A percentile compares a stretch with the other conserved stretches of the same genome.
phyloP scores from a whole-genome alignment of 1,284 basidiomycete genomes.

The Pseudomicrostroma phylloplanum region DNA sequence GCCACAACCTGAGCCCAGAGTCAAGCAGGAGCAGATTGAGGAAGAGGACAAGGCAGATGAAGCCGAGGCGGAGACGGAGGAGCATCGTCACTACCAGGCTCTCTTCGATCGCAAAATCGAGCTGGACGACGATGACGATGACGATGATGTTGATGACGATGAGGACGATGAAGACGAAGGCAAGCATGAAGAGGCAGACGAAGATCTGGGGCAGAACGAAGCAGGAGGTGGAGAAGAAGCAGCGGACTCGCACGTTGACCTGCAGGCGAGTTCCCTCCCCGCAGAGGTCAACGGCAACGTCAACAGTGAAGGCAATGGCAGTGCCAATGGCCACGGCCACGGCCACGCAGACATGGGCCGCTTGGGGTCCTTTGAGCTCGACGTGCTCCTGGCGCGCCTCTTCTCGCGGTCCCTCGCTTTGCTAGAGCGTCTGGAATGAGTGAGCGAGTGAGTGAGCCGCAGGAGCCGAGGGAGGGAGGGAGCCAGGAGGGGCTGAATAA shows the following conservation, averaged over 20 bases:
- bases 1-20: background rate
- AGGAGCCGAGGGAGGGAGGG: too few relatives aligned
- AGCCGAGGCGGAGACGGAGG: background rate
- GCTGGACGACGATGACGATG: background rate
- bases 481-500: too few relatives aligned
- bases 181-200: conserved; percentile 26
- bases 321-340: background rate
- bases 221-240: conserved; percentile 6
- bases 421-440: background rate
- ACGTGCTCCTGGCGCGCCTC: background rate
- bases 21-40: background rate
- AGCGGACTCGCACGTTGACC: background rate
- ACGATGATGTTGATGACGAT: background rate
- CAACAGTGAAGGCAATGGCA: background rate
- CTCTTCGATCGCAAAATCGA: conserved; percentile 3
- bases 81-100: background rate
- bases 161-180: conserved; percentile 23
- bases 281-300: background rate
- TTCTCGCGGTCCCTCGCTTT: background rate
- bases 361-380: background rate
- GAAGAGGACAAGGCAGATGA: background rate
- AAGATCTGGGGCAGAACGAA: conserved; percentile 18
- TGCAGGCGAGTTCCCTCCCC: background rate
- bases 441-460: too few relatives aligned
- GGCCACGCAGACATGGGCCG: background rate